Conservation (phyloP, 129 eudicot genomes). For the Centaurea solstitialis region DNA sequence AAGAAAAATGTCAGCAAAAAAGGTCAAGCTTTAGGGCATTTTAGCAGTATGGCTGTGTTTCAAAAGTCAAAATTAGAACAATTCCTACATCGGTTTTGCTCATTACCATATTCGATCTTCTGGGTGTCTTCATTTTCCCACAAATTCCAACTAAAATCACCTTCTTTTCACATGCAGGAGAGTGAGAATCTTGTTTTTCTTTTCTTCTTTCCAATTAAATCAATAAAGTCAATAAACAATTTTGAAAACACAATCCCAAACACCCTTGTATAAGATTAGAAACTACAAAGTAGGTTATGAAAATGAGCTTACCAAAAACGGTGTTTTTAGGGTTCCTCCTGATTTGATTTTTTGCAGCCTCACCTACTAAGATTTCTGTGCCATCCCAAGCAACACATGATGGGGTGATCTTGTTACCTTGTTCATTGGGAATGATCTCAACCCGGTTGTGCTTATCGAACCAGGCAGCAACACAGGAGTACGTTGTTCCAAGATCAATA, state of each 20-base stretch:
- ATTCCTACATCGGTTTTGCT: constrained; percentile 32
- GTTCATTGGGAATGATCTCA: constrained; percentile 21
- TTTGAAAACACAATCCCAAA: too few relatives aligned
- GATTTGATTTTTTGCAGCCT: constrained; percentile 27
- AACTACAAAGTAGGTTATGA: neutral
- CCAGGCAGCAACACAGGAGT: constrained; percentile 13
- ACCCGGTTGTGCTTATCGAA: constrained; percentile 6
- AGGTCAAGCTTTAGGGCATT: neutral
- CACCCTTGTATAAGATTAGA: too few relatives aligned
- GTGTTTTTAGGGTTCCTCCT: constrained; percentile 23
- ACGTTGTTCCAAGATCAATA: constrained; percentile 22
- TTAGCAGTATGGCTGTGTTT: neutral
- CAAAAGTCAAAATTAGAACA: neutral
- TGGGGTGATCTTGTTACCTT: constrained; percentile 21
- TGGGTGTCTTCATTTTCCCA: neutral
- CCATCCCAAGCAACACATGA: constrained; percentile 20
- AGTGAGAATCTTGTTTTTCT: too few relatives aligned
- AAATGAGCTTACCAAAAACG: constrained; percentile 9
- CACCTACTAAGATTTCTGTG: neutral
- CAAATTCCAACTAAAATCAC: neutral
- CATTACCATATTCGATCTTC: constrained; percentile 6
- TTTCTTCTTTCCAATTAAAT: too few relatives aligned
- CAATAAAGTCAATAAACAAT: too few relatives aligned
- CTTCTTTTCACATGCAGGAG: too few relatives aligned
- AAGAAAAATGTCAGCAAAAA: neutral